Base-by-base conservation (phyloP, 768 basidiomycete species). In the Xanthoconium purpureum region DNA sequence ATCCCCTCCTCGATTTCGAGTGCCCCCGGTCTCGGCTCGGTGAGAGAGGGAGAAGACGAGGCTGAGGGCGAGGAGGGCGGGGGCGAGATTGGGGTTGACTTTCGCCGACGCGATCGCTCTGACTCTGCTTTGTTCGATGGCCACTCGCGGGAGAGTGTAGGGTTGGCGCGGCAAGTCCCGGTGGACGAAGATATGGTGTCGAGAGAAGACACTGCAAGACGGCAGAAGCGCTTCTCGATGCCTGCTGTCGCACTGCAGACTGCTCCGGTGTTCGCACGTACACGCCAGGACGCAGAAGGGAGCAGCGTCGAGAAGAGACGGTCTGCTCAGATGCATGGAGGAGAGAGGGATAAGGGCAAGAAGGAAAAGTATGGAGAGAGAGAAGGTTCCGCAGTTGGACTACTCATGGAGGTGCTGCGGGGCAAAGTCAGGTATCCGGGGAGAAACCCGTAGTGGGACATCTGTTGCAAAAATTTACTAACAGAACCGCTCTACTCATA, bases 221-320 rank as follows among this genome's bases (percentile, higher is more conserved):
- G 83, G 63, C 76, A 75, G 63, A 88, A 89, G 66, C 80, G 88
- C 38, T 90, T 90, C 63, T 91, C 90, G 47, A 57, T 88, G 48
- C 88, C 89, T 45, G 87, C 87, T n/a, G 76, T 92, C 37, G 88
- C 86, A 37, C 60, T 91, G 68, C 88, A 91, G 60, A 84, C 84
- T 32, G 83, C 84, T 32, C 83, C 80, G 17, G 88, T 91, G 14
- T 87, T 84, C 30, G 81, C 86, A 20, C 78, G 82, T 18, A 80
- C 82, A 4, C 61, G 65, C 38, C 72, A 53, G 49, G 58, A 59
- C 43, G 38, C 20, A 15, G 63, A 59, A 20, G 66, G 52, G 33
- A 60, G 47, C 12, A 55, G 10, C 5, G 59, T 53, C 1, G 63
- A 65, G 30, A 67, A 58, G 61, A 79, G 75, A 63, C 75, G 87